Base-by-base conservation (phyloP, 352 stramenopile species). In the Phytopythium oedochilum region DNA sequence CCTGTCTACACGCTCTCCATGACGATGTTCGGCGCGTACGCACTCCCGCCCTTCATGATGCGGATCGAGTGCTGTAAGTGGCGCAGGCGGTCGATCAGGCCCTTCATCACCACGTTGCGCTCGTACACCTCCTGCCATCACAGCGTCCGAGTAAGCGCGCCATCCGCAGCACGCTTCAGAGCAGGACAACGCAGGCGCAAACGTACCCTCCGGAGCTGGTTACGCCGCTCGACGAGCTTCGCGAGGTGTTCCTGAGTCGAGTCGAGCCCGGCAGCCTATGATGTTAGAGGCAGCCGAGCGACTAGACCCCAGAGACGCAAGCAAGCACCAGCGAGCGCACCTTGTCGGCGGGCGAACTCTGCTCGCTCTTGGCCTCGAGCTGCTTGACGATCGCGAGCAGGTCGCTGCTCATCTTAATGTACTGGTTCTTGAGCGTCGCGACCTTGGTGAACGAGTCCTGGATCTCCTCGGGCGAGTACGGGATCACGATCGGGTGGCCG, bases 401-500 rank as follows among this genome's bases (percentile, higher is more conserved):
- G 44, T 92, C 78, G 6, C 49, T 66, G 51, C 78, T 90, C 56
- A 88, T 69, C 54, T 87, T 85, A 26, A 86, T 75, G 68, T 94
- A 94, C 60, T 89, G 80, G 36, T 65, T 78, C 65, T 92, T 91
- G 28, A 94, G 66, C 42, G 71, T 69, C 60, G 76, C 75, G 48
- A 94, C 86, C 56, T 86, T 89, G 55, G 84, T 89, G 63, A 86
- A 94, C 57, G 84, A 90, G 59, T 94, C 84, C 65, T 91, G 83
- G 42, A 92, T 89, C 66, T 94, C 84, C 55, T 94, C 84, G 17
- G 72, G 76, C n/a, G 72, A 70, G 62, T 84, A 90, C 29, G 81
- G 76, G 32, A 87, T 86, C 55, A 89, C 77, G 2, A 73, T 60
- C 20, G 66, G 57, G 55, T 90, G 69, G 23, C 57, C 58, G 3